phyloP scores from a whole-genome alignment of 2,329 filamentous ascomycete species.

The Sporothrix brasiliensis region DNA sequence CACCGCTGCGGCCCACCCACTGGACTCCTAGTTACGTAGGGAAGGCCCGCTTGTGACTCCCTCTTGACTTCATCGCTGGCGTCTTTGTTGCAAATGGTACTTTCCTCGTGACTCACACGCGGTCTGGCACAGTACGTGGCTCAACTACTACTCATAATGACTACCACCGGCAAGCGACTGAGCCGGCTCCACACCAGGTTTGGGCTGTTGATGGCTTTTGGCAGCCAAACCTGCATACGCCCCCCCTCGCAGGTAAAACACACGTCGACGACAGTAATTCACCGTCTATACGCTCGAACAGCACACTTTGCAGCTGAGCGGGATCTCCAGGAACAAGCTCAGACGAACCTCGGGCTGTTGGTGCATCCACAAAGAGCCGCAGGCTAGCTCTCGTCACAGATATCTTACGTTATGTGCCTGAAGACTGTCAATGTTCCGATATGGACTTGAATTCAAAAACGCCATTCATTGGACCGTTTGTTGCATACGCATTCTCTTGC shows the following conservation, averaged over 20 bases:
- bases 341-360: conserved; percentile 1
- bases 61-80: not conserved
- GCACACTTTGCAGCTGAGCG: not conserved
- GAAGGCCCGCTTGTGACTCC: conserved; percentile 26
- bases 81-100: not conserved
- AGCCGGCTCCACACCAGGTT: conserved; percentile 17
- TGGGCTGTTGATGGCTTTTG: not conserved
- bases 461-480: not conserved
- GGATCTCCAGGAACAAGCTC: conserved; percentile 11
- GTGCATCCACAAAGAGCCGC: not conserved
- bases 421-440: not conserved
- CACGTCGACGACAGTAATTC: not conserved
- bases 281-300: not conserved
- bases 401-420: not conserved
- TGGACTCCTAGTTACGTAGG: not conserved
- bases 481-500: not conserved
- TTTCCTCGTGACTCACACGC: conserved; percentile 31
- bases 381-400: not conserved
- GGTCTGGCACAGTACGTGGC: not conserved
- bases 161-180: conserved; percentile 11
- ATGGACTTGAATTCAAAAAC: not conserved
- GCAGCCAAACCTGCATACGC: not conserved
- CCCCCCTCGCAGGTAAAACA: not conserved
- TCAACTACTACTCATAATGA: conserved; percentile 33
- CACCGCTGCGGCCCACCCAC: conserved; percentile 3